These are phyloP conservation scores for Fusarium sp. DNA, from an alignment of 2,329 filamentous ascomycete species.

Conservation along the genomic window DNA sequence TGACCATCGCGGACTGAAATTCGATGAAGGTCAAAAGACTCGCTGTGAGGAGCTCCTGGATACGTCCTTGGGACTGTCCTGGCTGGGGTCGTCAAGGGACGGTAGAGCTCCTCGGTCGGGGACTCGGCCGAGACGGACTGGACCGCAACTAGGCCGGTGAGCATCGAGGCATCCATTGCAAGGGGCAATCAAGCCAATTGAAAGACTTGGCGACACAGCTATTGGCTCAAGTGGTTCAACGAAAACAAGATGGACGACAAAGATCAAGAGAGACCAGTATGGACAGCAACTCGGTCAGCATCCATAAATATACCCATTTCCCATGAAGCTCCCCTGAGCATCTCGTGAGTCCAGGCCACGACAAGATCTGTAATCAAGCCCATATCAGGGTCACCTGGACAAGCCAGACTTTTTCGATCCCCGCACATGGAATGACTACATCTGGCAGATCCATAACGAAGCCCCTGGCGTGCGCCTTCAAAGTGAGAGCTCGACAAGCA, in stretches of 20 bases:
- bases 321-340: not conserved
- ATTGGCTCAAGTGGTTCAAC: not conserved
- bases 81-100: slow-evolving; percentile 47
- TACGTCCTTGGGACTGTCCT: slow-evolving; percentile 54
- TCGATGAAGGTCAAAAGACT: slow-evolving; percentile 47
- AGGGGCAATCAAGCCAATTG: not conserved
- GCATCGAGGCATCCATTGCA: slow-evolving; percentile 51
- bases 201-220: not conserved
- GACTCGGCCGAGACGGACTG: slow-evolving; percentile 40
- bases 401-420: slow-evolving; percentile 11
- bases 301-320: not conserved
- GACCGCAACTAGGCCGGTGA: slow-evolving; percentile 50
- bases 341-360: not conserved
- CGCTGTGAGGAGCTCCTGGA: slow-evolving; percentile 52
- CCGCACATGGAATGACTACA: slow-evolving; percentile 30
- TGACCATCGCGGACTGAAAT: slow-evolving; percentile 24
- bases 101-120: slow-evolving; percentile 33
- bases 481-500: not conserved
- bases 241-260: not conserved
- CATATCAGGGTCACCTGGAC: slow-evolving; percentile 14
- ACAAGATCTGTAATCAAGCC: slow-evolving; percentile 6
- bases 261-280: not conserved
- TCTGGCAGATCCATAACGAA: slow-evolving; percentile 11
- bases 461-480: not conserved
- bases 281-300: not conserved